phyloP scores from a whole-genome alignment of 768 basidiomycete species.

The Mycena polygramma region DNA sequence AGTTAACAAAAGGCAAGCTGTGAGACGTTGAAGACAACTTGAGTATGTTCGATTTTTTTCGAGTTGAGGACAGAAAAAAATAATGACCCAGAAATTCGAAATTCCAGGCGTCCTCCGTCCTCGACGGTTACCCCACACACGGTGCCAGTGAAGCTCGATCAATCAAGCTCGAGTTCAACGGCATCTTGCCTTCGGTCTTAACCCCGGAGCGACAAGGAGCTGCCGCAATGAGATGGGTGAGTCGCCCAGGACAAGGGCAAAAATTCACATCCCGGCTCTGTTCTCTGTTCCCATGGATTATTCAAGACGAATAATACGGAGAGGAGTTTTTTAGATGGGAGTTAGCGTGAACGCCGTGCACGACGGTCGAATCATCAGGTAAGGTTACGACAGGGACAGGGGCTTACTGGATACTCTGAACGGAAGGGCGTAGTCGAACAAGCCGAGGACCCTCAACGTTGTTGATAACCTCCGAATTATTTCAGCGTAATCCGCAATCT shows the following conservation, averaged over 20 bases:
- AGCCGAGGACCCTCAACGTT: not conserved
- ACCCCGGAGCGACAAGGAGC: not conserved
- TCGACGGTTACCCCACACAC: conserved; percentile 10
- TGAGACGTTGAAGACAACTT: not conserved
- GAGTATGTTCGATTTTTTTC: not conserved
- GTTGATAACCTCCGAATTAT: not conserved
- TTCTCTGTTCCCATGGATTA: not conserved
- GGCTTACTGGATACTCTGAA: conserved; percentile 6
- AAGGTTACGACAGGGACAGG: not conserved
- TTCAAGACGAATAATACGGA: not conserved
- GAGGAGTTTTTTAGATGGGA: not conserved
- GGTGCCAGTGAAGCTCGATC: not conserved
- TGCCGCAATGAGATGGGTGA: not conserved
- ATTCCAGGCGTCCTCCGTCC: not conserved
- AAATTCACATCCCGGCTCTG: not conserved
- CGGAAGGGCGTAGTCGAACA: not conserved
- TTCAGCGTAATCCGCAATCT: too few relatives aligned
- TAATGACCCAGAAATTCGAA: not conserved
- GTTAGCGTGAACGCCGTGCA: not conserved
- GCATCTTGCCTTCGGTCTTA: not conserved
- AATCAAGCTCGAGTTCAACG: conserved; percentile 7
- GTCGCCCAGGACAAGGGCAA: not conserved
- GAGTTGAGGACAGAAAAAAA: not conserved
- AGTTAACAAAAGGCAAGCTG: not conserved
- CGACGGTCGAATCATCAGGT: conserved; percentile 16